Evolutionary conservation across 768 basidiomycete species (phyloP).

Genomic region (Russula sp.): DNA sequence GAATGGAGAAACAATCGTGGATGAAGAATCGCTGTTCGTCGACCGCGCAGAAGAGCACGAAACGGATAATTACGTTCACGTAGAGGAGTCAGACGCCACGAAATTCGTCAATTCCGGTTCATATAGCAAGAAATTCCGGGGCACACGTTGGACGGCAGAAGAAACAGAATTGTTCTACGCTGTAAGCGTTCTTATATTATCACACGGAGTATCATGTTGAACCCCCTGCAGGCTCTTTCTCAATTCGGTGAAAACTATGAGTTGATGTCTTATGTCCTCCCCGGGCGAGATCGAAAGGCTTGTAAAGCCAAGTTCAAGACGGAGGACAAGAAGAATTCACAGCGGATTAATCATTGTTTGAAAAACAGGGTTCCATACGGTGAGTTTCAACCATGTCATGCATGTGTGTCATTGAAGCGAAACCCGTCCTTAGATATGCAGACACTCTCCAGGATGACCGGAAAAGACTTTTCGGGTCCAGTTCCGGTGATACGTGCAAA

Average conservation of each 20-base stretch:
- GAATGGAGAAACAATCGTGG: constrained; percentile 82
- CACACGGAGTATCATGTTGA: not conserved
- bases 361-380: constrained; percentile 74
- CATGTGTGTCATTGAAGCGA: constrained; percentile 1
- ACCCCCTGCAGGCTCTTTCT: constrained; percentile 64
- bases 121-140: constrained; percentile 76
- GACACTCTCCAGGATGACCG: constrained; percentile 74
- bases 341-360: constrained; percentile 73
- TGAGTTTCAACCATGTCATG: constrained; percentile 38
- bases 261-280: constrained; percentile 80
- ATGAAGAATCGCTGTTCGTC: constrained; percentile 80
- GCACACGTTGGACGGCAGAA: constrained; percentile 83
- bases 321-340: constrained; percentile 79
- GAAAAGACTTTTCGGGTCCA: constrained; percentile 82
- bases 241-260: constrained; percentile 95
- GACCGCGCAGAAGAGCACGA: constrained; percentile 69
- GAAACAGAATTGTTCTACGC: constrained; percentile 89
- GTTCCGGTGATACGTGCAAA: constrained; percentile 61
- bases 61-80: constrained; percentile 68
- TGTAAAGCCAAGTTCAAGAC: constrained; percentile 93
- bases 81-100: constrained; percentile 77
- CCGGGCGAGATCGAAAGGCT: constrained; percentile 80
- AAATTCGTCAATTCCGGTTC: constrained; percentile 84
- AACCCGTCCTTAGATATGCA: constrained; percentile 53
- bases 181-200: constrained; percentile 44